Evolutionary conservation across 2,329 filamentous ascomycete genomes (phyloP).

Genomic region (Colletotrichum sp.): DNA sequence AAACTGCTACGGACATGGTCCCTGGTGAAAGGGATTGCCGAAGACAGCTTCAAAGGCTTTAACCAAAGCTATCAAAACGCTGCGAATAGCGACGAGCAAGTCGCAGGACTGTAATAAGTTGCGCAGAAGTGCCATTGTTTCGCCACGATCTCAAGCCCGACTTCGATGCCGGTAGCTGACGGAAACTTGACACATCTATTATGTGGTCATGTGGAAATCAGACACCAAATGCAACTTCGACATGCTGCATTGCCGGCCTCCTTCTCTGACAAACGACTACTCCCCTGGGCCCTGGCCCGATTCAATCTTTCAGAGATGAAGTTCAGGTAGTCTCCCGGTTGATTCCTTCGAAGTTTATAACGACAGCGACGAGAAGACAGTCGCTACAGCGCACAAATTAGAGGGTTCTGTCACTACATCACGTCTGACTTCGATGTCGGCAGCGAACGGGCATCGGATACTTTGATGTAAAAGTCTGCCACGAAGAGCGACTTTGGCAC

Average conservation of each 20-base stretch:
- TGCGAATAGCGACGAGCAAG: neutral
- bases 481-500: neutral
- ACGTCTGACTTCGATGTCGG: neutral
- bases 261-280: neutral
- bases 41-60: neutral
- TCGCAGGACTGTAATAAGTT: neutral
- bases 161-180: neutral
- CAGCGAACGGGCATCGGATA: neutral
- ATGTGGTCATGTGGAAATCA: no score
- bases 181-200: neutral
- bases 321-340: neutral
- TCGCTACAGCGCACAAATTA: neutral
- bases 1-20: neutral
- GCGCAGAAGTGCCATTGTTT: accelerated
- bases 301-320: neutral
- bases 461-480: accelerated
- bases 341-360: accelerated
- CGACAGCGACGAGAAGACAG: neutral
- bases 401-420: no score
- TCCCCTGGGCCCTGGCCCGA: neutral
- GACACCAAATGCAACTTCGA: no score
- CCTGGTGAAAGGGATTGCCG: neutral
- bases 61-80: neutral
- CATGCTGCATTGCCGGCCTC: neutral
- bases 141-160: neutral